Evolutionary conservation across 2,329 filamentous ascomycete species (phyloP).

Genomic region (Trichoderma sp.): DNA sequence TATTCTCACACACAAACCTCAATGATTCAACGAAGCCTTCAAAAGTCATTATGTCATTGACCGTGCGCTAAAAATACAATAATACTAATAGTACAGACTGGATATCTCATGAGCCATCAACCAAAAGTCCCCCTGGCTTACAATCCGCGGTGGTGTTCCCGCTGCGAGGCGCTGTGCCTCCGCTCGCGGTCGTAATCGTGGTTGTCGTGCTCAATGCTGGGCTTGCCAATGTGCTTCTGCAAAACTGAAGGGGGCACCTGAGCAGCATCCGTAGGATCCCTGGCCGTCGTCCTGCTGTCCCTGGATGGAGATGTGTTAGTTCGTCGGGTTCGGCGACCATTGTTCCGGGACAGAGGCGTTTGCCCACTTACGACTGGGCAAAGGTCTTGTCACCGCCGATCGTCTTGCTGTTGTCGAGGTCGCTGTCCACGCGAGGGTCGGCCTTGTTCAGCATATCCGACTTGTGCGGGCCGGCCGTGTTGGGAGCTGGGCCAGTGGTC

Average conservation of each 20-base stretch:
- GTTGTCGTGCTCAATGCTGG: conserved; percentile 50
- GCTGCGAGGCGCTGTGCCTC: conserved; percentile 52
- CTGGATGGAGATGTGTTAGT: neutral
- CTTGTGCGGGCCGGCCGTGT: conserved; percentile 51
- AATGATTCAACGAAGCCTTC: neutral
- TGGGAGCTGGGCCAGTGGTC: conserved; percentile 38
- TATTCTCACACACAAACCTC: no score
- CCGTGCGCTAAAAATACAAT: conserved; percentile 22
- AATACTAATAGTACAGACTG: conserved; percentile 11
- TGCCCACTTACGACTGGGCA: conserved; percentile 42
- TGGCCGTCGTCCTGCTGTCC: conserved; percentile 27
- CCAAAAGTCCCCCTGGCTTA: conserved; percentile 36
- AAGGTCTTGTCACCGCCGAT: conserved; percentile 56
- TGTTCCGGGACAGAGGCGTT: neutral
- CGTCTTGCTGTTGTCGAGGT: conserved; percentile 58
- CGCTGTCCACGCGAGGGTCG: conserved; percentile 58
- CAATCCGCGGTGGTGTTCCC: conserved; percentile 53
- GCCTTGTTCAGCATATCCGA: conserved; percentile 57
- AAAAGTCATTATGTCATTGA: conserved; percentile 17
- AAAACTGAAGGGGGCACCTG: conserved; percentile 61
- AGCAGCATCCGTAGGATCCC: conserved; percentile 58
- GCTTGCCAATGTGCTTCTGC: conserved; percentile 50
- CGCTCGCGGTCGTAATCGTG: conserved; percentile 47
- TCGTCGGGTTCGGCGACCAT: neutral
- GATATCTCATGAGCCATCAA: conserved; percentile 8